phyloP scores from a whole-genome alignment of 371 early-diverging fungal species.

The Conidiobolus incongruus region DNA sequence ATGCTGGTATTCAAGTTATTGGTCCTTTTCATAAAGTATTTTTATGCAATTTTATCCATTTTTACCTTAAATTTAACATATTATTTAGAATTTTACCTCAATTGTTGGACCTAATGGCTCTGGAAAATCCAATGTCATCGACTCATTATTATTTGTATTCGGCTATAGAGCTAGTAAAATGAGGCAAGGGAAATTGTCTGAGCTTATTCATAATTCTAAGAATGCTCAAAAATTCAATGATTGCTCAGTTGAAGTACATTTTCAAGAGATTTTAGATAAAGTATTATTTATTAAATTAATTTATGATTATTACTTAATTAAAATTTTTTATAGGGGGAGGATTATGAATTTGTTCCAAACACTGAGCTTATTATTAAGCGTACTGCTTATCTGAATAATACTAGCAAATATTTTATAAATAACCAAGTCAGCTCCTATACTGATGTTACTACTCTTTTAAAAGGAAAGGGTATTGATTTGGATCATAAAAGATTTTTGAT shows the following conservation, averaged over 20 bases:
- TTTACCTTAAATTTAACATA: conserved; percentile 4
- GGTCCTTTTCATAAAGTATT: conserved; percentile 95
- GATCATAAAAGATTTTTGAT: conserved; percentile 99
- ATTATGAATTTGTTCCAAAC: conserved; percentile 33
- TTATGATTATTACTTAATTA: neutral
- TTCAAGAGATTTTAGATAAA: conserved; percentile 67
- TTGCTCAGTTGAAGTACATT: conserved; percentile 90
- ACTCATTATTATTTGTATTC: conserved; percentile 97
- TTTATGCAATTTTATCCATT: too few species aligned
- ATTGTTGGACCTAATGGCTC: conserved; percentile 98
- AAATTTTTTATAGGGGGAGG: conserved; percentile 22
- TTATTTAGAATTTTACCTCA: conserved; percentile 46
- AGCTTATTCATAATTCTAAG: conserved; percentile 91
- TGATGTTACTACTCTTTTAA: conserved; percentile 74
- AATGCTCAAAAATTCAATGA: conserved; percentile 32
- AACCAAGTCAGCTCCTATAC: conserved; percentile 40
- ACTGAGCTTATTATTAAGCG: conserved; percentile 63
- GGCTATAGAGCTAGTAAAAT: conserved; percentile 98
- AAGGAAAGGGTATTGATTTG: conserved; percentile 83
- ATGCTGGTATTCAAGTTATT: conserved; percentile 76
- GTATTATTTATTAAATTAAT: conserved; percentile 11
- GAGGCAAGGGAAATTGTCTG: conserved; percentile 89
- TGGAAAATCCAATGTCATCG: too few species aligned
- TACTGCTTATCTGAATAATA: conserved; percentile 44
- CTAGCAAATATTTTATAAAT: conserved; percentile 66